Evolutionary conservation across 2,329 filamentous ascomycete species (phyloP).

Genomic region (Colletotrichum euphorbiae): DNA sequence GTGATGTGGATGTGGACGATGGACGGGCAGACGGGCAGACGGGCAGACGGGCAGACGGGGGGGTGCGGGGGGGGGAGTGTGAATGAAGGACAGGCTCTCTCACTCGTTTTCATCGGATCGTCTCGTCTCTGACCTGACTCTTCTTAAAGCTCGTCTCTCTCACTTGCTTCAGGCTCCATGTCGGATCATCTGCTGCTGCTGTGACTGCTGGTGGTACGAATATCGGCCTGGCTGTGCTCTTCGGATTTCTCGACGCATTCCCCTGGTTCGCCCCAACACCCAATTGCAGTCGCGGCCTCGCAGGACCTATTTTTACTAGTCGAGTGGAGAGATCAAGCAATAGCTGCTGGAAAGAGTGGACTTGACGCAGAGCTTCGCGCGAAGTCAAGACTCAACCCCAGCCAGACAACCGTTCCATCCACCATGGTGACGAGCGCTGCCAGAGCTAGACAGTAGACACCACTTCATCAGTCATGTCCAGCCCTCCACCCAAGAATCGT

Average conservation of each 20-base stretch:
- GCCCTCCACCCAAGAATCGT: not conserved
- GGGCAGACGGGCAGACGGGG: too few relatives aligned
- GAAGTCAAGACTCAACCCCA: constrained; percentile 2
- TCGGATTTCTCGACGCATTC: constrained; percentile 21
- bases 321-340: constrained; percentile 34
- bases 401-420: constrained; percentile 14
- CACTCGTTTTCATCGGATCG: not conserved
- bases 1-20: not conserved
- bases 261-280: constrained; percentile 16
- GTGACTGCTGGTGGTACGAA: not conserved
- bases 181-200: too few relatives aligned
- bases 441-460: not conserved
- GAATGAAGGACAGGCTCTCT: not conserved
- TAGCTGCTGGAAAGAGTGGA: constrained; percentile 28
- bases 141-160: not conserved
- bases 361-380: constrained; percentile 31
- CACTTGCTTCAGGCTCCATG: not conserved
- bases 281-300: constrained; percentile 2
- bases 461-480: not conserved
- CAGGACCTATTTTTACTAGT: constrained; percentile 29
- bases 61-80: too few relatives aligned
- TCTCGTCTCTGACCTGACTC: not conserved
- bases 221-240: constrained; percentile 8
- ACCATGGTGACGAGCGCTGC: not conserved
- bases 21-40: not conserved